A percentile compares a stretch with the other conserved stretches of the same genome.
Evolutionary conservation across 2,329 filamentous ascomycete genomes (phyloP).

Genomic region (Colletotrichum kahawae): DNA sequence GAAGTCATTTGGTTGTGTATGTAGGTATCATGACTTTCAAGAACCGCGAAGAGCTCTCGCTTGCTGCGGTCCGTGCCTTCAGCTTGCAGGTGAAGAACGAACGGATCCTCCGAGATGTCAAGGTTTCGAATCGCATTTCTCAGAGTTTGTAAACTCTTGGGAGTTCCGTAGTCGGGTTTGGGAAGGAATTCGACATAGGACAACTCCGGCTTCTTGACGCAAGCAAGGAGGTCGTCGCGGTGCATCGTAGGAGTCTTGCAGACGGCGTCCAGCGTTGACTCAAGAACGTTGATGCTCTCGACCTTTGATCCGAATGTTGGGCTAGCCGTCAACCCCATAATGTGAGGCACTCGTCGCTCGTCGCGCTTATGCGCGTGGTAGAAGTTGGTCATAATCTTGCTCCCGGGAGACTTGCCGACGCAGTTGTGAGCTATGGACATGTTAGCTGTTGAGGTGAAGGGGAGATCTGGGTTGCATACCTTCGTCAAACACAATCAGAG

Average conservation of each 20-base stretch:
- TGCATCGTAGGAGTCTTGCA: slow-evolving; percentile 73
- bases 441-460: slow-evolving; percentile 21
- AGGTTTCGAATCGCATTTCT: slow-evolving; percentile 44
- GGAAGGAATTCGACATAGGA: slow-evolving; percentile 35
- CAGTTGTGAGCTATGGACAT: slow-evolving; percentile 72
- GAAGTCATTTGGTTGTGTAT: slow-evolving; percentile 59
- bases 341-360: slow-evolving; percentile 58
- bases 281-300: slow-evolving; percentile 64
- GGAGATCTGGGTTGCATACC: slow-evolving; percentile 48
- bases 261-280: slow-evolving; percentile 71
- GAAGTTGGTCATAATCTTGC: slow-evolving; percentile 74
- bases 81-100: slow-evolving; percentile 51
- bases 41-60: slow-evolving; percentile 39
- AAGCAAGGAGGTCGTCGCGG: slow-evolving; percentile 70
- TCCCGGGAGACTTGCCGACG: slow-evolving; percentile 65
- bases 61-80: slow-evolving; percentile 46
- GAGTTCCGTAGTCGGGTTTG: slow-evolving; percentile 26
- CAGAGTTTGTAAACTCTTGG: slow-evolving; percentile 48
- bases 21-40: slow-evolving; percentile 54
- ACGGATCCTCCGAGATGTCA: slow-evolving; percentile 67
- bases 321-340: slow-evolving; percentile 83
- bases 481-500: slow-evolving; percentile 84
- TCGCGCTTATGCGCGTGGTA: slow-evolving; percentile 60
- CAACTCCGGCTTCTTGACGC: slow-evolving; percentile 71
- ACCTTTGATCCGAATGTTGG: slow-evolving; percentile 68